Base-by-base conservation (phyloP, 495 filamentous ascomycete species). In the Xylaria venustula region DNA sequence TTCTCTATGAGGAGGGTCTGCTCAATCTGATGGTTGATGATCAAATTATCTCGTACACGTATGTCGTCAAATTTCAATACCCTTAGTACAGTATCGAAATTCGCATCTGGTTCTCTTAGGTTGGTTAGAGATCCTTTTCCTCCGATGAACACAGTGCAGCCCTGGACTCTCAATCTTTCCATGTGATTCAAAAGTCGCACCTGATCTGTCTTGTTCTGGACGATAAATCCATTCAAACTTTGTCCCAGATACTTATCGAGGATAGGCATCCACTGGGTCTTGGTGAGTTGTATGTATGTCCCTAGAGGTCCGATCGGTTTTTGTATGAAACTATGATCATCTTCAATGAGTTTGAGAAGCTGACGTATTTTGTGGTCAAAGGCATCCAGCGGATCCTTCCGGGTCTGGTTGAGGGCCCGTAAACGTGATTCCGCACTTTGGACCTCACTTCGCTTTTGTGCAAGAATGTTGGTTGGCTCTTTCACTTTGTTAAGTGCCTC, bases 301-400 rank as follows among this genome's bases (percentile, higher is more conserved):
- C 91, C 95, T 12, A 97, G 81, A 0, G 94, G 94, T 0, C 94
- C 94, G 34, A 97, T 79, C 47, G 95, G 94, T 44, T 81, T 88
- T 37, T 81, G 75, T 22, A 75, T 71, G 63, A 94, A 97, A 0
- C 85, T 73, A 1, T 55, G 64, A 53, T 96, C 91, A 42, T 80
- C 73, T 6, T 84, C 79, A 65, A 98, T 91, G 8, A 81, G 79
- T 30, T 70, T 78, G 3, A 96, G 67, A 11, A 97, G 83, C 1
- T 76, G 60, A 2, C 85, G 82, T 71, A 96, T 78, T 51, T 77
- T 82, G 0, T 71, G 54, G 37, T 85, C 82, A 64, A 89, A 96
- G 2, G 81, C 87, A 15, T 67, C 71, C 14, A 68, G 71, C 2
- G 66, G 60, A 36, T 67, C 69, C 7, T 66, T 71, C 30, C 67